Evolutionary conservation across 768 basidiomycete genomes (phyloP).

Genomic region (Galerina marginata): DNA sequence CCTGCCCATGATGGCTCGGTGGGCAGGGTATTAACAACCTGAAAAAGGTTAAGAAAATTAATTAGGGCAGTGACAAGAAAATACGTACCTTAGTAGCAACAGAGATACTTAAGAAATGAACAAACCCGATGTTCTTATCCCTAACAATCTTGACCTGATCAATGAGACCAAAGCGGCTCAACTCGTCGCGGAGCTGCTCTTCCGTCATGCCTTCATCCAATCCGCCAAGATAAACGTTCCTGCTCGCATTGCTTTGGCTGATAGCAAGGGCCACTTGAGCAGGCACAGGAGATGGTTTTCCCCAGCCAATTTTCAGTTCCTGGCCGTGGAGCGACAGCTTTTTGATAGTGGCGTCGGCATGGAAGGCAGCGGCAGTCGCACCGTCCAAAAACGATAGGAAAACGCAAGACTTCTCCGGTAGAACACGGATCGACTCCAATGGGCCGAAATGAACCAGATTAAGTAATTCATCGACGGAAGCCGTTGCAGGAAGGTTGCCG

Average conservation of each 20-base stretch:
- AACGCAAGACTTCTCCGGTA: conserved; percentile 96
- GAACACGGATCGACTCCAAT: conserved; percentile 90
- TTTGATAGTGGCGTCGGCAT: conserved; percentile 95
- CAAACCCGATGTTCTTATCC: conserved; percentile 99
- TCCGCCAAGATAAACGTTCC: conserved; percentile 97
- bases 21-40: conserved; percentile 95
- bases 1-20: conserved; percentile 93
- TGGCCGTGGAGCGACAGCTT: conserved; percentile 92
- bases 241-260: conserved; percentile 87
- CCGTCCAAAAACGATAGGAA: conserved; percentile 98
- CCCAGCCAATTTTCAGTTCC: conserved; percentile 99
- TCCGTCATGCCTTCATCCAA: conserved; percentile 91
- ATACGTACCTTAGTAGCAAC: conserved; percentile 88
- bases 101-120: conserved; percentile 95
- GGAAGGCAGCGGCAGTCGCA: conserved; percentile 92
- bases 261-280: conserved; percentile 88
- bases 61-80: conserved; percentile 10
- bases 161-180: conserved; percentile 92
- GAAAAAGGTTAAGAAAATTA: conserved; percentile 8
- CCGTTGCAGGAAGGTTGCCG: conserved; percentile 93
- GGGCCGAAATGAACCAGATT: conserved; percentile 98
- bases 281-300: conserved; percentile 90
- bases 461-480: conserved; percentile 96
- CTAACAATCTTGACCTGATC: conserved; percentile 99
- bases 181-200: conserved; percentile 89